Base-by-base conservation (phyloP, 345 rosid species). In the Sisymbrium altissimum region DNA sequence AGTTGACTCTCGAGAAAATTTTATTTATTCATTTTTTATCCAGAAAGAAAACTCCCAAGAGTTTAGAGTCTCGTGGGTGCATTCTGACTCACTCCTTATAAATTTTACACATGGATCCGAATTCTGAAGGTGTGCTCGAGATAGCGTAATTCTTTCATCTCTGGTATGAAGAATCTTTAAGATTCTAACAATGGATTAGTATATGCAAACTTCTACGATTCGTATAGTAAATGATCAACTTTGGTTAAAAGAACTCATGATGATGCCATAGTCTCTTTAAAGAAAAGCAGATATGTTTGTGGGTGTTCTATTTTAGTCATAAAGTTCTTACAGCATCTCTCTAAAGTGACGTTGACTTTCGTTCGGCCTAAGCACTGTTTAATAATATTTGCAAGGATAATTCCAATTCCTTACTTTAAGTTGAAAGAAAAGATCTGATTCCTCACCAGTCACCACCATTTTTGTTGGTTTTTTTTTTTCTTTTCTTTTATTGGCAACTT, bases 21-120 rank as follows among this genome's bases (percentile, higher is more conserved):
- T 30, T 66, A 56, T 77, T 78, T 81, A 82, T 85, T 84, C 85
- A 80, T 75, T 64, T 72, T 71, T 84, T 23, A 85, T 85, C 88
- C 80, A 71, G 46, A 74, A 39, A 45, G 66, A 50, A 59, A 17
- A 9, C 19, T 25, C 30, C 25, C 32, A 21, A 52, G 68, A 59
- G 11, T 57, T 40, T 39, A 49, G 64, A 78, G 71, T 9, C 72
- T 76, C 71, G 43, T 35, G 78, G 69, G 80, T 68, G 80, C 81
- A 78, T 79, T 84, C 80, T 72, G 81, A 78, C 74, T 78, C 77
- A 78, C 64, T 43, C 52, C 46, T 53, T 27, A 11, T 18, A 62
- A 61, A 78, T 70, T 69, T 67, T 57, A 77, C 41, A 57, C 72
- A 70, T 64, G 68, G 45, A 77, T 77, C 32, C 64, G 35, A 71